A percentile compares a stretch with the other conserved stretches of the same genome.
phyloP scores from a whole-genome alignment of 306 rosid genomes.

The Prunus mongolica region DNA sequence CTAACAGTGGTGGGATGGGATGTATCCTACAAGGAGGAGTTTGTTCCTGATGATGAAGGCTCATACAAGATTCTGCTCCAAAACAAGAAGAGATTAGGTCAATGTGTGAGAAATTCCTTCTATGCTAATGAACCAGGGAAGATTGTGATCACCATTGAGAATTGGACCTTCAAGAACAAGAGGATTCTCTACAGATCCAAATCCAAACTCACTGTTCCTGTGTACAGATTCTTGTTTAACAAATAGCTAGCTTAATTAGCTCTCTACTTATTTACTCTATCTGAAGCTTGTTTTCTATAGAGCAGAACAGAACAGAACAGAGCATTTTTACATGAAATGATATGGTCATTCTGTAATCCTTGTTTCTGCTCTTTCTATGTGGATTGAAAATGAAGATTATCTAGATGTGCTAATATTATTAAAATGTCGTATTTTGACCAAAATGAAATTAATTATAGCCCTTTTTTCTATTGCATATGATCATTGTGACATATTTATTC shows the following conservation, averaged over 20 bases:
- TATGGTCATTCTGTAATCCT: no score
- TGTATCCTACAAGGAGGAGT: conserved; percentile 81
- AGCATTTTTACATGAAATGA: neutral
- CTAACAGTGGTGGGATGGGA: conserved; percentile 84
- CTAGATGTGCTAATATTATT: neutral
- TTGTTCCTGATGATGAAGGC: conserved; percentile 83
- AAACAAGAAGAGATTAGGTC: conserved; percentile 55
- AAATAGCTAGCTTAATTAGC: neutral
- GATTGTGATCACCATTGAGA: conserved; percentile 59
- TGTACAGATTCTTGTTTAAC: conserved; percentile 35
- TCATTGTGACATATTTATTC: neutral
- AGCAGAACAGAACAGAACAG: neutral
- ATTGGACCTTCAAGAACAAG: conserved; percentile 60
- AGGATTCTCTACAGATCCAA: conserved; percentile 59
- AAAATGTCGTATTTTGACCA: no score
- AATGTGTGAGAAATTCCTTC: conserved; percentile 67
- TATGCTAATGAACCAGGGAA: conserved; percentile 83
- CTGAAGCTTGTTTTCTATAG: neutral
- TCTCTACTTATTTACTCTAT: neutral
- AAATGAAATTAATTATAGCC: no score
- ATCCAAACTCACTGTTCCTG: conserved; percentile 59
- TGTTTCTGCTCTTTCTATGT: neutral
- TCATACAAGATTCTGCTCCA: conserved; percentile 65
- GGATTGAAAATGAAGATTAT: neutral
- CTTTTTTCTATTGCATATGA: no score